Base-by-base conservation (phyloP, 208 protist species). In the Leishmania turanica region DNA sequence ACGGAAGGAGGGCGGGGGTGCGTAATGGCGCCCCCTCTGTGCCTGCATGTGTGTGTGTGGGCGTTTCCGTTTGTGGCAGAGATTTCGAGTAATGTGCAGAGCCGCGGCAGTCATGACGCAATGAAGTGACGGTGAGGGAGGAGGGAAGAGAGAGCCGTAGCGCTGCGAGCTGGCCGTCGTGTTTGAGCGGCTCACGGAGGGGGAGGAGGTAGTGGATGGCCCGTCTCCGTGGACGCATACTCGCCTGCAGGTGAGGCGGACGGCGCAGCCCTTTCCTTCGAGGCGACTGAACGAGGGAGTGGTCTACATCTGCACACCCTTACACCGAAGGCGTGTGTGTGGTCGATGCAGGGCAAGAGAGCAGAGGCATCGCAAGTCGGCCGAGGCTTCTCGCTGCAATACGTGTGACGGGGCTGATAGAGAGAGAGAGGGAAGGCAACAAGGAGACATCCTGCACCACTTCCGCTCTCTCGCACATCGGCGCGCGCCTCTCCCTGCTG, bases 31-130 rank as follows among this genome's bases (percentile, higher is more conserved):
- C 21, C 4, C 4, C 11, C 19, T 49, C 40, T 47, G 66, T 31
- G 19, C 24, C 34, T 42, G 19, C n/a, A 40, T 15, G 13, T 51
- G 34, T 34, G 15, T 21, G 42, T 34, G 42, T 19, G 45, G 8
- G 45, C 8, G 45, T 49, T 11, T 73, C 24, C 40, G n/a, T 58
- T 2, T 75, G 70, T 34, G 11, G 8, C 34, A n/a, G 13, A 17
- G 13, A 75, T 45, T 75, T 75, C 70, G 42, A 75, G 40, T 71
- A 71, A 49, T 17, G 40, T 71, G 66, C 40, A 71, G 66, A 42
- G 15, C 40, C 40, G 24, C 66, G 3, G 4, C 37, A 71, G 31
- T n/a, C 40, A 45, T 5, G 34, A 42, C 8, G 40, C 34, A n/a
- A 34, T 27, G 40, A 71, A 45, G 40, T 21, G 3, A n/a, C 3